phyloP scores from a whole-genome alignment of 2,329 filamentous ascomycete genomes.

The Beauveria varroae region DNA sequence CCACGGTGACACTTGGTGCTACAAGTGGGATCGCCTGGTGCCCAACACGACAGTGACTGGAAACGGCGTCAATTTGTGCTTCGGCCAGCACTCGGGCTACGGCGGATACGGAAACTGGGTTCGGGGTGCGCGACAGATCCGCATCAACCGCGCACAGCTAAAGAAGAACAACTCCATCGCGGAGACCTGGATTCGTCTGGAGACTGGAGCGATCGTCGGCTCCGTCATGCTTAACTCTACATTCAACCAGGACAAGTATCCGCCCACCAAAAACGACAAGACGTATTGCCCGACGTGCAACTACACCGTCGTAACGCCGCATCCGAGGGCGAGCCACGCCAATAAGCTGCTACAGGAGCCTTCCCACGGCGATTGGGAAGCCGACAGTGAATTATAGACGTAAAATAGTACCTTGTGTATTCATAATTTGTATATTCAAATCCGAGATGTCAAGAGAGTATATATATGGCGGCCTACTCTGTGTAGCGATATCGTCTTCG shows the following conservation, averaged over 20 bases:
- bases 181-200: conserved; percentile 55
- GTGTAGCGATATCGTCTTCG: conserved; percentile 26
- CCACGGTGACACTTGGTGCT: conserved; percentile 55
- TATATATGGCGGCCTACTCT: neutral
- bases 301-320: conserved; percentile 11
- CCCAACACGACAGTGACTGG: conserved; percentile 28
- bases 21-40: conserved; percentile 35
- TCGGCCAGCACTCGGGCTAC: conserved; percentile 61
- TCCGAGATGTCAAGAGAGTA: neutral
- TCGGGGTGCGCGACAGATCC: conserved; percentile 51
- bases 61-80: conserved; percentile 43
- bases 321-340: neutral
- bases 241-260: conserved; percentile 49
- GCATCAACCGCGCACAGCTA: conserved; percentile 36
- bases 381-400: neutral
- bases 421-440: neutral
- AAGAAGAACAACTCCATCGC: conserved; percentile 27
- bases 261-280: conserved; percentile 30
- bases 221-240: conserved; percentile 50
- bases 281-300: conserved; percentile 21
- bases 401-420: neutral
- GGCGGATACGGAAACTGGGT: conserved; percentile 61
- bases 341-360: neutral
- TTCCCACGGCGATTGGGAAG: conserved; percentile 1
- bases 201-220: conserved; percentile 45